Evolutionary conservation across 2,329 filamentous ascomycete species (phyloP), one percentile per base, ranked within the genome.

Genomic region (Immersiporthe knoxdaviesiana): DNA sequence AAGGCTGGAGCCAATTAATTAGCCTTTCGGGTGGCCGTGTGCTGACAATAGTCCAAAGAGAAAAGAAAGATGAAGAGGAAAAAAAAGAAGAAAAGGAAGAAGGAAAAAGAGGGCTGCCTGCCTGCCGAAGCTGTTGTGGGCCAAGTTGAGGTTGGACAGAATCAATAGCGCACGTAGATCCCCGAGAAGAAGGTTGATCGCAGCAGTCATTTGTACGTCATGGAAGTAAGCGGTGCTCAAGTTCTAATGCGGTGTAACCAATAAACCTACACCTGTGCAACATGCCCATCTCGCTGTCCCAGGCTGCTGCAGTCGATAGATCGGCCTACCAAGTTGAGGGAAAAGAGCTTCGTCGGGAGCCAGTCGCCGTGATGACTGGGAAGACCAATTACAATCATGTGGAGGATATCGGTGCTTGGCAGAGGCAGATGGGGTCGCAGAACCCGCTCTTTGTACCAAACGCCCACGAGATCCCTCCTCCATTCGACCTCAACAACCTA

Each of bases 401-500:
- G 11, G 50, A 35, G 14, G 35, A 65, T 24, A 47, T 37, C 7
- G 52, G 37, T 16, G 50, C 44, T 18, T 50, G 54, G 63, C 30
- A 30, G 37, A 37, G 12, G 47, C 6, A 47, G 11, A 47, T 58
- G 32, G 63, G 54, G 18, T 39, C 41, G 6, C 30, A 63, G 16
- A 47, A 66, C 12, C n/a, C 44, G 21, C 14, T 16, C 52, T 14
- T 63, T 63, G 65, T 59, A 65, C 67, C 65, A 35, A 24, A 18
- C 61, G 24, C 63, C 30, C 37, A 50, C 39, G 50, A 54, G 44
- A 44, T 24, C 10, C 39, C 18, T 21, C 50, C 44, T 21, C 56
- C 52, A 35, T 16, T 54, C n/a, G 56, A 62, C 6, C 14, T 52
- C 18, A 14, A 39, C 21, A 30, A 41, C 3, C 7, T 56, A 5